Base-by-base conservation (phyloP, 2,329 filamentous ascomycete species). In the Cadophora malorum region DNA sequence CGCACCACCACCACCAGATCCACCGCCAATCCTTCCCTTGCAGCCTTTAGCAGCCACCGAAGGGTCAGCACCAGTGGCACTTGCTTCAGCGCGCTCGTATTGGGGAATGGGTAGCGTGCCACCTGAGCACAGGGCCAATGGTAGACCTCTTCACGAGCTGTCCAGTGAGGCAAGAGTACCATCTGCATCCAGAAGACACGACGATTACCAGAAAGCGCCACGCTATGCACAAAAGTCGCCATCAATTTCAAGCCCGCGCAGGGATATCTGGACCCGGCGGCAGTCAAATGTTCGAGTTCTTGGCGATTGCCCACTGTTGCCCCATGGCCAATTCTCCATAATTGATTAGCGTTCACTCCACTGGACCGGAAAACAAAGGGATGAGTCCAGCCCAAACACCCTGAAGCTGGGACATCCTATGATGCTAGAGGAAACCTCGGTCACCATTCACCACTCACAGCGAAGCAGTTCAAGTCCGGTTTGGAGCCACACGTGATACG, bases 71-170 rank as follows among this genome's bases (percentile, higher is more conserved):
- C 52, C 52, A 55, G 28, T 28, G 60, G 28, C 38, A 61, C 38
- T 50, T 33, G 21, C 50, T 55, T 56, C 49, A 16, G 50, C 33
- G n/a, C 55, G 35, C 35, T 59, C 56, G 56, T 59, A 59, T 59
- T 59, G 56, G 56, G 56, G 35, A 59, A 59, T 59, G 56, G 33
- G n/a, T 41, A 59, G 56, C 56, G 56, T 59, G 56, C 56, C 56
- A 59, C 56, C n/a, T 23, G 19, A 12, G n/a, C 8, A 31, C 21
- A 38, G 5, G n/a, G 35, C 56, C 21, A 38, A 59, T 41, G 56
- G 21, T 16, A 59, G 12, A n/a, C 28, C 35, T 45, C 56, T 59
- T 45, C 19, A 21, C 56, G 56, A 45, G 14, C 56, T 59, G 56
- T 45, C 56, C 56, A 59, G 33, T 59, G 35, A 59, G 33, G 33